Evolutionary conservation across 768 basidiomycete genomes (phyloP).

Genomic region (Lentinula guzmanii): DNA sequence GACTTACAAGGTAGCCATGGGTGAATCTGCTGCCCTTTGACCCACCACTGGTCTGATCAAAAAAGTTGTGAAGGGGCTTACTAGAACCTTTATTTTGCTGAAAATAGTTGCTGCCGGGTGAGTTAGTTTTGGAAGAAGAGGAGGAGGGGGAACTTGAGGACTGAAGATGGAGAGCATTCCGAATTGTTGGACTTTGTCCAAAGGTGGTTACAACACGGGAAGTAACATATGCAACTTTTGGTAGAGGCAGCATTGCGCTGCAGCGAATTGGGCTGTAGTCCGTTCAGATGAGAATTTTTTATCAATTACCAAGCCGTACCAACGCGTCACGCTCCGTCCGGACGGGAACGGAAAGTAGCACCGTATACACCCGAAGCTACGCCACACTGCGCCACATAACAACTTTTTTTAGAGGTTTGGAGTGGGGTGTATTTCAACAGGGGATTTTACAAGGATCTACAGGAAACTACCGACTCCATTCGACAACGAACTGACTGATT

Average conservation of each 20-base stretch:
- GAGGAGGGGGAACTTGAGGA: conserved; percentile 34
- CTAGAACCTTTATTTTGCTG: conserved; percentile 3
- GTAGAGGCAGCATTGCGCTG: conserved; percentile 49
- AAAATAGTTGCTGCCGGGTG: conserved; percentile 5
- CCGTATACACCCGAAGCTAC: neutral
- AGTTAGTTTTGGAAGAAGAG: conserved; percentile 21
- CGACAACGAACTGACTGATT: conserved; percentile 42
- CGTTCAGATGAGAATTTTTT: neutral
- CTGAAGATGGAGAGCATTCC: conserved; percentile 73
- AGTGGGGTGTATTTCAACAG: neutral
- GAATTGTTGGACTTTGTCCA: conserved; percentile 62
- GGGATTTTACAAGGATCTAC: neutral
- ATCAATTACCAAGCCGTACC: neutral
- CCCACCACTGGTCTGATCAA: conserved; percentile 53
- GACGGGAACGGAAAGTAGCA: neutral
- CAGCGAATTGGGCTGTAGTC: neutral
- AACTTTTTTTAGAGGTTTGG: neutral
- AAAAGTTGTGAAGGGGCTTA: conserved; percentile 25
- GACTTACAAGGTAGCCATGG: conserved; percentile 55
- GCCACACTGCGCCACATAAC: neutral
- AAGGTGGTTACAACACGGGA: conserved; percentile 71
- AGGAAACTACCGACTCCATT: conserved; percentile 22
- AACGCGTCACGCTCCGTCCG: neutral
- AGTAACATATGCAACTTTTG: conserved; percentile 76
- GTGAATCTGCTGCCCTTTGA: conserved; percentile 74